These are phyloP conservation scores for Fusarium duplospermum DNA, from an alignment of 2,329 filamentous ascomycete species.

Conservation along the genomic window DNA sequence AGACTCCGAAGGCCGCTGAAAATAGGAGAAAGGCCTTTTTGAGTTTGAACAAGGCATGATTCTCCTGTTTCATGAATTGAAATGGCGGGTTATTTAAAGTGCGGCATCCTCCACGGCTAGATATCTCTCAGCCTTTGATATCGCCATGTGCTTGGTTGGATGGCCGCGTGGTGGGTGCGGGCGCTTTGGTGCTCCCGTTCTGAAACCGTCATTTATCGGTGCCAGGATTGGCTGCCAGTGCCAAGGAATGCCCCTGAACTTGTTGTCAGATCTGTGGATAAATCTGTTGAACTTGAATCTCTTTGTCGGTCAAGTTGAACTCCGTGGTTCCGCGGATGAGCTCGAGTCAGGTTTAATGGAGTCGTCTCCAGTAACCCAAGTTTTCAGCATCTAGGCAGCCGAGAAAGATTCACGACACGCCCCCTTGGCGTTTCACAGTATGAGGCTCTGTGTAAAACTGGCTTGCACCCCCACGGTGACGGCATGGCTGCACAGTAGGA, in stretches of 20 bases:
- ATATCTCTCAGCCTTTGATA: slow-evolving; percentile 14
- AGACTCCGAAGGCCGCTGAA: neutral
- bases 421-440: slow-evolving; percentile 28
- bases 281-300: neutral
- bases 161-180: slow-evolving; percentile 30
- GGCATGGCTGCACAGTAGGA: slow-evolving; percentile 21
- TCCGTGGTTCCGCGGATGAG: neutral
- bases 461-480: slow-evolving; percentile 20
- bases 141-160: slow-evolving; percentile 1
- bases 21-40: slow-evolving; percentile 2
- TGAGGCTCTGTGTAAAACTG: slow-evolving; percentile 28
- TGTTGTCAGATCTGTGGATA: neutral
- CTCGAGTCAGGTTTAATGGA: neutral
- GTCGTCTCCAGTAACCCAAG: neutral
- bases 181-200: slow-evolving; percentile 30
- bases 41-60: neutral
- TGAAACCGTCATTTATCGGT: slow-evolving; percentile 28
- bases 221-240: slow-evolving; percentile 29
- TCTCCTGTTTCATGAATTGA: slow-evolving; percentile 24
- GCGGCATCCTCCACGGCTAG: neutral
- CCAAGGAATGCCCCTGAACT: slow-evolving; percentile 7
- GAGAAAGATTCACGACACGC: neutral
- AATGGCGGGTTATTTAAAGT: neutral
- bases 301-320: neutral
- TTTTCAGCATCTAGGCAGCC: too few relatives aligned